Evolutionary conservation across 202 grass and related monocot species (phyloP).

Genomic region (Setaria viridis): DNA sequence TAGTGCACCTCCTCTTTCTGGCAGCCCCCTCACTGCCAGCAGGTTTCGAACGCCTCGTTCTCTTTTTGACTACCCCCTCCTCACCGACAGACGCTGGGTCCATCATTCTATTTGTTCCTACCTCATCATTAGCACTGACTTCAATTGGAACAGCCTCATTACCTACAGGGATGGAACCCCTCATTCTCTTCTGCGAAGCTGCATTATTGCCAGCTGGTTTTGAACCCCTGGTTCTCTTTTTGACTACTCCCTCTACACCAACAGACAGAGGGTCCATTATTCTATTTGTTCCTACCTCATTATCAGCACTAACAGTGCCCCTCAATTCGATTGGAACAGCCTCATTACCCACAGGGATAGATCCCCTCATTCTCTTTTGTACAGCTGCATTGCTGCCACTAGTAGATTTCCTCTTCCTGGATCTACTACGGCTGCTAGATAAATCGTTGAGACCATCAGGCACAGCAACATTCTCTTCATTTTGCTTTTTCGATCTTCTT

Average conservation of each 20-base stretch:
- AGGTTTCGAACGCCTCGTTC: background rate
- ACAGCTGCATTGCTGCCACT: slow-evolving; percentile 26
- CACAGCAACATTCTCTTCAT: slow-evolving; percentile 22
- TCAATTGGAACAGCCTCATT: background rate
- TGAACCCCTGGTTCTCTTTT: background rate
- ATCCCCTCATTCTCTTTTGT: slow-evolving; percentile 43
- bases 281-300: background rate
- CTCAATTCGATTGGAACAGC: background rate
- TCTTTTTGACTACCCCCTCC: slow-evolving; percentile 30
- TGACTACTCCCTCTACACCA: slow-evolving; percentile 35
- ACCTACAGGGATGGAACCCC: background rate
- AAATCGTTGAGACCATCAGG: slow-evolving; percentile 40
- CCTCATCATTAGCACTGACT: slow-evolving; percentile 13
- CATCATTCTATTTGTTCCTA: background rate
- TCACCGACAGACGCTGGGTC: slow-evolving; percentile 19
- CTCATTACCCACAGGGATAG: background rate
- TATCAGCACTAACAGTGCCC: background rate
- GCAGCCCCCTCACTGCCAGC: background rate
- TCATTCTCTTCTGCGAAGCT: slow-evolving; percentile 8
- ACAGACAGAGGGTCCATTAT: background rate
- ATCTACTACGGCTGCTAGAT: slow-evolving; percentile 25
- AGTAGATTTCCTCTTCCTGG: slow-evolving; percentile 45
- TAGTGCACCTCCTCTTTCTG: slow-evolving; percentile 27
- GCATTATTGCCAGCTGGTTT: background rate
- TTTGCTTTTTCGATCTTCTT: slow-evolving; percentile 28